Conservation (phyloP, 352 stramenopile genomes). For the Globisporangium cystogenes region DNA sequence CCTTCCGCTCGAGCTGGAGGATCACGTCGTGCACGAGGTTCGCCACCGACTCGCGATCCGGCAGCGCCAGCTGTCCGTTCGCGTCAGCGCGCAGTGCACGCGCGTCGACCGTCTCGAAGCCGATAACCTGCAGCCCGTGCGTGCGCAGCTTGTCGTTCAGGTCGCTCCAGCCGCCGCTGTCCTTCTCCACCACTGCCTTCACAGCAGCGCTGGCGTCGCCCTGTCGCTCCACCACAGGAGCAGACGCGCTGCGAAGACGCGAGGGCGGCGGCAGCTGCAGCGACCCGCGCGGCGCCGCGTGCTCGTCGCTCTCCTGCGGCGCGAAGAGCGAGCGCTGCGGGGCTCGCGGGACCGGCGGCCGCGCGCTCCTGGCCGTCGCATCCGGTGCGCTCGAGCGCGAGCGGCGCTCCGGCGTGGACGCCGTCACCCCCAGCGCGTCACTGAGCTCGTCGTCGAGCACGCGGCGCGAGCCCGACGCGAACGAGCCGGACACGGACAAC, state of each 20-base stretch:
- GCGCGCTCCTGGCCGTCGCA: neutral
- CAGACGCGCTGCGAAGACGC: neutral
- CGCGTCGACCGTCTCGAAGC: conserved; percentile 22
- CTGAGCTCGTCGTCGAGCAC: conserved; percentile 51
- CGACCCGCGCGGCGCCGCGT: neutral
- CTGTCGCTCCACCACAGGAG: neutral
- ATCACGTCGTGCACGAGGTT: conserved; percentile 59
- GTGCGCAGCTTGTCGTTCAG: conserved; percentile 54
- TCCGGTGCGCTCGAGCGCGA: neutral
- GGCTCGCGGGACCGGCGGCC: neutral
- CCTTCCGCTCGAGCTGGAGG: conserved; percentile 55
- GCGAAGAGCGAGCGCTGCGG: conserved; percentile 9
- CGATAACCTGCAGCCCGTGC: conserved; percentile 44
- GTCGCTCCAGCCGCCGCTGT: conserved; percentile 8
- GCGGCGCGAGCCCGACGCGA: conserved; percentile 11
- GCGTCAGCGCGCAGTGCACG: neutral
- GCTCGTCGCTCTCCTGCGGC: conserved; percentile 4
- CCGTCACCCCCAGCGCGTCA: conserved; percentile 39
- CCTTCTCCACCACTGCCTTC: neutral
- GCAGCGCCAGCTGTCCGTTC: conserved; percentile 12
- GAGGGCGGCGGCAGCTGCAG: neutral
- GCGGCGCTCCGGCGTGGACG: conserved; percentile 4
- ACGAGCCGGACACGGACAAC: conserved; percentile 9
- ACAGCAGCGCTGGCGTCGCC: neutral
- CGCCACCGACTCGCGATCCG: conserved; percentile 44